These are phyloP conservation scores for Talaromyces trachyspermus DNA, from an alignment of 495 filamentous ascomycete genomes.

Conservation along the genomic window DNA sequence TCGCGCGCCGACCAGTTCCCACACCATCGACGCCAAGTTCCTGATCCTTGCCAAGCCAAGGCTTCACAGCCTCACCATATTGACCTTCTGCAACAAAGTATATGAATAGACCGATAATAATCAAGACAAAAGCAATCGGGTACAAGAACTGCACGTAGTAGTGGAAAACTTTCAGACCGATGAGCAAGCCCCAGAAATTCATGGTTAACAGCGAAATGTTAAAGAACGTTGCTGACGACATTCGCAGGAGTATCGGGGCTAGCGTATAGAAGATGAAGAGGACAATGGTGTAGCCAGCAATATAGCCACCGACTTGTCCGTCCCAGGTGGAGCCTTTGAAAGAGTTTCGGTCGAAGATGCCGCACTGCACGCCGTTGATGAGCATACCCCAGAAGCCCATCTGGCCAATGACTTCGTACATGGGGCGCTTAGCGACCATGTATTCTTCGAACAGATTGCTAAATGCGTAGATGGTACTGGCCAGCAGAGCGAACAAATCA, in stretches of 20 bases:
- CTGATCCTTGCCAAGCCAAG: constrained; percentile 86
- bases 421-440: constrained; percentile 74
- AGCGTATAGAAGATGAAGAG: constrained; percentile 80
- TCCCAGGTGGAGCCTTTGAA: constrained; percentile 60
- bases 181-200: constrained; percentile 95
- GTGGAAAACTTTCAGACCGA: constrained; percentile 81
- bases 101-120: constrained; percentile 71
- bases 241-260: constrained; percentile 78
- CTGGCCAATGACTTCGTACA: constrained; percentile 92
- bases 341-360: constrained; percentile 76
- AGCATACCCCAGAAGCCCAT: constrained; percentile 81
- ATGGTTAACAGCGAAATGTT: constrained; percentile 92
- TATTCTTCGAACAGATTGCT: constrained; percentile 92
- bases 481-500: constrained; percentile 83
- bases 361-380: constrained; percentile 87
- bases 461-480: constrained; percentile 86
- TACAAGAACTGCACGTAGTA: constrained; percentile 82
- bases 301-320: constrained; percentile 64
- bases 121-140: constrained; percentile 88
- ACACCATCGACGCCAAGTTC: constrained; percentile 71
- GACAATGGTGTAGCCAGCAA: constrained; percentile 80
- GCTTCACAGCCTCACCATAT: constrained; percentile 84
- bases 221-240: constrained; percentile 89
- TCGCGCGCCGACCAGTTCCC: constrained; percentile 66
- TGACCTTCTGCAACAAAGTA: constrained; percentile 72